Conservation (phyloP, 495 filamentous ascomycete species). For the Penicillium desertorum region DNA sequence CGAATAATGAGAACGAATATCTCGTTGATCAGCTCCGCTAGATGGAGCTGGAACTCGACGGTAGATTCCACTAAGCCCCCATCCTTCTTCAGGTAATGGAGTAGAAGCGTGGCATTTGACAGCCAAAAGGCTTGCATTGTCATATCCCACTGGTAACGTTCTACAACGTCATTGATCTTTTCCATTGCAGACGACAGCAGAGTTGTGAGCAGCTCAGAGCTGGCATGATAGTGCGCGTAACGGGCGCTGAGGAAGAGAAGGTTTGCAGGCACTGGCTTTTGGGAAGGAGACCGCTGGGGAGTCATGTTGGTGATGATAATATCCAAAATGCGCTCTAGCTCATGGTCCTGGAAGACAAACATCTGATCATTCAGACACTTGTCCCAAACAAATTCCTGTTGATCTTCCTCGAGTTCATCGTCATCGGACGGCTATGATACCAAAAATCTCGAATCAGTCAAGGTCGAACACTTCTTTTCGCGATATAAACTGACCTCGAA, state of each 20-base stretch:
- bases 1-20: constrained; percentile 98
- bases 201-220: constrained; percentile 74
- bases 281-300: constrained; percentile 87
- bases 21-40: constrained; percentile 95
- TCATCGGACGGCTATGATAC: constrained; percentile 62
- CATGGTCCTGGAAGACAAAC: constrained; percentile 98
- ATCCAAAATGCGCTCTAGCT: constrained; percentile 84
- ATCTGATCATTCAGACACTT: constrained; percentile 96
- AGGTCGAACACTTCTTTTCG: not conserved
- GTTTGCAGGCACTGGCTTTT: constrained; percentile 97
- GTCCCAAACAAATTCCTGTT: constrained; percentile 97
- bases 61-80: constrained; percentile 77
- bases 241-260: constrained; percentile 92
- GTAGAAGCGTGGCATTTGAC: constrained; percentile 89
- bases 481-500: constrained; percentile 66
- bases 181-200: constrained; percentile 86
- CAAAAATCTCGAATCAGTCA: constrained; percentile 10
- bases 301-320: constrained; percentile 99
- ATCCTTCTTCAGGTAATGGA: constrained; percentile 98
- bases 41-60: constrained; percentile 84
- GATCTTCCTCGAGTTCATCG: constrained; percentile 77
- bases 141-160: constrained; percentile 98
- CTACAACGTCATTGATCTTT: constrained; percentile 94
- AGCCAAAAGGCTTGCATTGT: constrained; percentile 98
- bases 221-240: constrained; percentile 96